phyloP scores from a whole-genome alignment of 176 grass and related monocot genomes.

The Juncus effusus region DNA sequence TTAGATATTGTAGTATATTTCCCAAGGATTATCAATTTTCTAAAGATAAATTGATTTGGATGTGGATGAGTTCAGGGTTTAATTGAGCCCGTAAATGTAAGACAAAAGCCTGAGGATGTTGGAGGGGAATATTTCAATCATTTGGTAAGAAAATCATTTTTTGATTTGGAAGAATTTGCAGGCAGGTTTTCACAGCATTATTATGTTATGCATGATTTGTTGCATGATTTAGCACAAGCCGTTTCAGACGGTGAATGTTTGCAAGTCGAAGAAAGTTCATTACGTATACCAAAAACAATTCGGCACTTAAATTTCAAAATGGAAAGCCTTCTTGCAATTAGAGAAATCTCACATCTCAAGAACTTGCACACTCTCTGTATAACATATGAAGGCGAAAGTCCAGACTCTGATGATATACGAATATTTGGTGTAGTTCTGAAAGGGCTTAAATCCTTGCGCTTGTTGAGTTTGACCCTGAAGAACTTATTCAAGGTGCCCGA shows the following conservation, averaged over 20 bases:
- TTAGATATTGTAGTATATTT: slow-evolving; percentile 55
- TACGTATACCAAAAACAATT: not conserved
- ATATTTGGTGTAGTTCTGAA: slow-evolving; percentile 12
- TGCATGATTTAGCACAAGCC: slow-evolving; percentile 33
- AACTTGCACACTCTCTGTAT: slow-evolving; percentile 37
- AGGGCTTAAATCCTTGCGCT: slow-evolving; percentile 17
- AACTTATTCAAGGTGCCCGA: slow-evolving; percentile 22
- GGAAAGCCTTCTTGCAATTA: slow-evolving; percentile 15
- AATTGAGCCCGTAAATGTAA: slow-evolving; percentile 5
- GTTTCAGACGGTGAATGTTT: slow-evolving; percentile 38
- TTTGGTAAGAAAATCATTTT: slow-evolving; percentile 38
- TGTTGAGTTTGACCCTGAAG: slow-evolving; percentile 30
- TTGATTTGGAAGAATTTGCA: slow-evolving; percentile 21
- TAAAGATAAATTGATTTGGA: slow-evolving; percentile 41
- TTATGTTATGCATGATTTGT: slow-evolving; percentile 42
- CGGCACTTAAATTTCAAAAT: slow-evolving; percentile 35
- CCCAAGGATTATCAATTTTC: slow-evolving; percentile 26
- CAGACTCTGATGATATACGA: slow-evolving; percentile 7
- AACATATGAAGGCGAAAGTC: slow-evolving; percentile 28
- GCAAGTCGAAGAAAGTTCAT: slow-evolving; percentile 8
- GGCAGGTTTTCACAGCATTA: not conserved
- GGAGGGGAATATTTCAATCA: slow-evolving; percentile 31
- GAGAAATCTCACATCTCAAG: slow-evolving; percentile 30
- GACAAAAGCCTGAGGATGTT: slow-evolving; percentile 22
- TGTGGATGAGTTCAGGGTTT: slow-evolving; percentile 43